These are phyloP conservation scores for Eucalyptus sp. DNA, from an alignment of 345 rosid species.

Conservation along the genomic window DNA sequence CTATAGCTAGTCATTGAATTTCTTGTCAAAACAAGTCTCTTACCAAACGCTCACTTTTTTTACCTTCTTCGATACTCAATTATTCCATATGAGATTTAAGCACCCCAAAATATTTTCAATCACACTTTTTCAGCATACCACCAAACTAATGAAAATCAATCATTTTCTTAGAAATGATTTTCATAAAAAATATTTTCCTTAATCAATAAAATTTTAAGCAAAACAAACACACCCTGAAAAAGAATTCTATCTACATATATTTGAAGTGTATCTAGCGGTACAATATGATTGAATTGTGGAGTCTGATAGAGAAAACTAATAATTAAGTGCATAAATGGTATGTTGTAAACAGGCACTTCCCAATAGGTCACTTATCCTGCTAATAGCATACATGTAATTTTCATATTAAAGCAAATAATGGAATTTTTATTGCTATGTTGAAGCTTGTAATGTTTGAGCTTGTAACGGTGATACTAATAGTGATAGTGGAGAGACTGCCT, in stretches of 20 bases:
- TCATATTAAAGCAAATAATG: too few relatives aligned
- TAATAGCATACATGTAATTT: too few relatives aligned
- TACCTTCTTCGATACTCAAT: neutral
- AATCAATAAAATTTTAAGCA: neutral
- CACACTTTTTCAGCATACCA: neutral
- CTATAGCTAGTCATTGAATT: neutral
- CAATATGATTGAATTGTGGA: too few relatives aligned
- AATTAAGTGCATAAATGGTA: fast-evolving
- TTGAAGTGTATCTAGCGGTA: neutral
- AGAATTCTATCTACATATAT: neutral
- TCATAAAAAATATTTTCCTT: neutral
- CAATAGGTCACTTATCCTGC: fast-evolving
- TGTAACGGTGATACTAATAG: too few relatives aligned
- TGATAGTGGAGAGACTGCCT: fast-evolving
- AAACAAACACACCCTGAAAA: neutral
- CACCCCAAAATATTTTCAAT: neutral
- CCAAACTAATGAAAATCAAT: neutral
- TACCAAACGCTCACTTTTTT: neutral
- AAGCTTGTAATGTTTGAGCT: too few relatives aligned
- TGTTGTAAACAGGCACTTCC: fast-evolving
- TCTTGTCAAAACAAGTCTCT: neutral
- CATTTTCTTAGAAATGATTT: neutral
- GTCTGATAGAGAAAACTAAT: too few relatives aligned
- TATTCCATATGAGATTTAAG: neutral
- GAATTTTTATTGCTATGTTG: too few relatives aligned